Evolutionary conservation across 73 alveolate genomes (phyloP).

Genomic region (Tetrahymena borealis): DNA sequence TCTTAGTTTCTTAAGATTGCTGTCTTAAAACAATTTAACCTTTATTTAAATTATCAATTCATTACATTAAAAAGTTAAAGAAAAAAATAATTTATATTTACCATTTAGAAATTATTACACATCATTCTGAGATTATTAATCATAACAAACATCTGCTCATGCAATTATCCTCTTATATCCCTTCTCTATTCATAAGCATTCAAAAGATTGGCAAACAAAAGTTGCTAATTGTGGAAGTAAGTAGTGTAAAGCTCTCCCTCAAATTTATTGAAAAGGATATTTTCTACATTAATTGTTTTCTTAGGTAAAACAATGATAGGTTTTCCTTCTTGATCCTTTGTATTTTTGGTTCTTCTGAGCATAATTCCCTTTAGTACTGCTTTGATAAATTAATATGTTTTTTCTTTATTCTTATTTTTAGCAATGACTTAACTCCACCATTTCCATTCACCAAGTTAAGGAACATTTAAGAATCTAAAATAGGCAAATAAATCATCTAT

Average conservation of each 20-base stretch:
- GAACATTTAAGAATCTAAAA: constrained; percentile 12
- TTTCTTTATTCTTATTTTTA: constrained; percentile 26
- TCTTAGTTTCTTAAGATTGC: not conserved
- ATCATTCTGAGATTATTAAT: constrained; percentile 24
- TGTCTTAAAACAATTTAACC: not conserved
- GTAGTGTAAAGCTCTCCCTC: not conserved
- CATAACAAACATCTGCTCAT: constrained; percentile 23
- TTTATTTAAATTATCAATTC: not conserved
- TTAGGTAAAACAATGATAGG: not conserved
- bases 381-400: constrained; percentile 1
- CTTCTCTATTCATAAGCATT: not conserved
- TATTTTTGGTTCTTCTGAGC: constrained; percentile 18
- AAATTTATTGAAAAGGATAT: not conserved
- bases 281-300: not conserved
- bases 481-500: constrained; percentile 31
- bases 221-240: not conserved
- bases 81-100: not conserved
- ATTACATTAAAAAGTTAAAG: not conserved
- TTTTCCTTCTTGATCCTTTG: not conserved
- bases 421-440: constrained; percentile 31
- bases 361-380: constrained; percentile 1
- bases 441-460: constrained; percentile 24
- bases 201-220: not conserved
- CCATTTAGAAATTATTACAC: constrained; percentile 34
- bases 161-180: not conserved